Base-by-base conservation (phyloP, 164 flowering plant genomes). In the Chimonanthus praecox region DNA sequence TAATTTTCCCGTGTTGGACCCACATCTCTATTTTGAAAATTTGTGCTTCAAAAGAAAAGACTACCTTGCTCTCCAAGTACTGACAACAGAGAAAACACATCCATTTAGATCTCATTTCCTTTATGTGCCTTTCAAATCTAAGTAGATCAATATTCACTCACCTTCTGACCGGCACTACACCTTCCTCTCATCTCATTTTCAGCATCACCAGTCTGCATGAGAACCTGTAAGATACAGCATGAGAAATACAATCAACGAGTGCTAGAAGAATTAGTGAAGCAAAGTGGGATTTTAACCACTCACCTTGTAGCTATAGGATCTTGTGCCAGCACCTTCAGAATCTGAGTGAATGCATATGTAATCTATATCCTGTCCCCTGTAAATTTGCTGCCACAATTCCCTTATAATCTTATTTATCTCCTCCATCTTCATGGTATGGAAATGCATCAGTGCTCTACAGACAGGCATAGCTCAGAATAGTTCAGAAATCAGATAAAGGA, bases 351-450 rank as follows among this genome's bases (percentile, higher is more conserved):
- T 95, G 54, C 94, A 81, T 43, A 95, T 93, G 75, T 89, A 92
- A 81, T 95, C 99, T 61, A 95, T 93, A 75, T 95, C 99, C 76
- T 95, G 99, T 71, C 99, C 99, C 78, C 99, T 87, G 85, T 95
- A 95, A 10, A 98, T 95, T 80, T 95, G 99, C 80, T 93, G 98
- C 99, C 99, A 95, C 74, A 95, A 79, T 77, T 95, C 99, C 73
- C 94, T 78, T 48, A 95, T 95, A 66, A 95, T 95, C 78, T 92
- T 95, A 78, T 95, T 95, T 61, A 95, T 95, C 82, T 95, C 99
- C 81, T 95, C 99, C 99, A 95, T 95, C 84, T 95, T 95, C 97
- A 95, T 90, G 11, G 97, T 64, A 84, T 95, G 99, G 87, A 95
- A 95, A 20, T 98, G 97, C 99, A 93, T 93, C 46, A 95, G 91